Evolutionary conservation across 495 filamentous ascomycete species (phyloP), one percentile per base, ranked within the genome.

Genomic region (Aspergillus hancockii): DNA sequence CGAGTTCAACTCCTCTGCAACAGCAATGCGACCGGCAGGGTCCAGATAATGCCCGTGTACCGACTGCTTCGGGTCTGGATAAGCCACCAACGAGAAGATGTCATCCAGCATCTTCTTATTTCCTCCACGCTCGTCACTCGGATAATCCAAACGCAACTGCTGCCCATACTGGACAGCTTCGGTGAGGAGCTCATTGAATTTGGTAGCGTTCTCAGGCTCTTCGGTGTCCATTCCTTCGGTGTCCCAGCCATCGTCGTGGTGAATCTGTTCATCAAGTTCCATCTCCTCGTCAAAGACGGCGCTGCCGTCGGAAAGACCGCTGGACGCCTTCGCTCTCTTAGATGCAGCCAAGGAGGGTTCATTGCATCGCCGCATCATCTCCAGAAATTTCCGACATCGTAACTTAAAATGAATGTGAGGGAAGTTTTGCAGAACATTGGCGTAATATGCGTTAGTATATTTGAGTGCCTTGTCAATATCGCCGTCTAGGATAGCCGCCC

Each of bases 1-100:
- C 59, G 90, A 90, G 70, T 98, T 98, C 61, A 99, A 75, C 75
- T 96, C 93, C 75, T 99, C 94, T 19, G 92, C 92, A 49, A 98
- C 91, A 49, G 85, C 81, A 32, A 89, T 85, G 54, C 94, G 78
- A 3, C 90, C 91, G 13, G 80, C 81, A 14, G 81, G 81, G 66
- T 96, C 91, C 55, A 98, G 74, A 64, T 97, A 75, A 68, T 88
- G 88, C n/a, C 88, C 85, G 57, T 95, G 80, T 25, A 87, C 84
- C 31, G 83, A 85, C 64, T 86, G 83, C 30, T 86, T 81, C 14
- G 93, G 91, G 68, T 97, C 88, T 16, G 82, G 72, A 64, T 97
- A 98, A 3, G 93, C 91, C 59, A 97, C 84, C 54, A 99, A 79
- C 16, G 91, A 89, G 71, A 95, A 97, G 0, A 94, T 90, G 56